Base-by-base conservation (phyloP, 106 monocot species). In the Dendrobium chrysotoxum region DNA sequence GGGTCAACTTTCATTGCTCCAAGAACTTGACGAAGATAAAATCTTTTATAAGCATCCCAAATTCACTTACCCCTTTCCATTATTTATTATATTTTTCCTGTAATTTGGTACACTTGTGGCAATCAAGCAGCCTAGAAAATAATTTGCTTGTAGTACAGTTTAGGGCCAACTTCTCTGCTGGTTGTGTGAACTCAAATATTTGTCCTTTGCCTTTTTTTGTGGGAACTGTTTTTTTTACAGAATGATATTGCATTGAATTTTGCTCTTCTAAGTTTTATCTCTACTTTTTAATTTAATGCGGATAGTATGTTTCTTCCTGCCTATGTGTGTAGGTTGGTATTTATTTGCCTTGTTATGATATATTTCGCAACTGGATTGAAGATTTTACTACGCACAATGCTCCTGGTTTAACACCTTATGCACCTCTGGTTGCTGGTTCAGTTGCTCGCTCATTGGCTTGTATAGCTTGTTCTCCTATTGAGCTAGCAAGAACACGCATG, bases 261-360 rank as follows among this genome's bases (percentile, higher is more conserved):
- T 40, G 18, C 21, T 38, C 39, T 39, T 72, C 16, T 39, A 40
- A 41, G 21, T 41, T 74, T 40, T 40, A 9, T 50, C 35, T 28
- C 70, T 71, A 5, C 4, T 40, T 39, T 42, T 40, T 7, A 41
- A 5, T 40, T 74, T 40, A n/a, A 41, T 41, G 17, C 15, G 53
- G 64, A 12, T 7, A 6, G 17, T 40, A 75, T 75, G 4, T 7
- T 3, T 76, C 79, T 79, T 82, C 81, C 15, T 76, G 3, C 39
- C 47, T 75, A 15, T 83, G 3, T 57, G 67, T 44, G 77, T 86
- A 96, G 96, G 96, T 96, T 31, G 96, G 93, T 7, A 96, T 96
- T 86, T 96, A 96, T 77, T 88, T 96, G 57, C 96, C 96, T 70
- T 96, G 96, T 77, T 96, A 96, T 86, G 96, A 96, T 80, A 81